phyloP scores from a whole-genome alignment of 495 filamentous ascomycete species.

The Aspergillus ostianus region DNA sequence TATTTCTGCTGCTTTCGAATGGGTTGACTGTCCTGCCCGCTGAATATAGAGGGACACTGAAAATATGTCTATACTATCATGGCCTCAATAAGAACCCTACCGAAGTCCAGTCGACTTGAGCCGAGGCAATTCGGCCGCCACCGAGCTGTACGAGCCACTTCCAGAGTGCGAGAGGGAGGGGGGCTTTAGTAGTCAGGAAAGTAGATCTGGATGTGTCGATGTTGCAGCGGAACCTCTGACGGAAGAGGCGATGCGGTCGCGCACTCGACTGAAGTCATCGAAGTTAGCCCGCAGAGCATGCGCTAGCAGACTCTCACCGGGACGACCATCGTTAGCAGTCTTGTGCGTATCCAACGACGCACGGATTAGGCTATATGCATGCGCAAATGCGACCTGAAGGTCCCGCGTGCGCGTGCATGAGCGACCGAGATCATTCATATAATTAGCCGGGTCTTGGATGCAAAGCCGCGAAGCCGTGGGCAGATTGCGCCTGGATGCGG shows the following conservation, averaged over 20 bases:
- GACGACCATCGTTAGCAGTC: no score
- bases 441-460: constrained; percentile 60
- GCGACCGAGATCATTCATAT: constrained; percentile 54
- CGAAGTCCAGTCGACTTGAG: no score
- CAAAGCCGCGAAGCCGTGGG: constrained; percentile 38
- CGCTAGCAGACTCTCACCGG: constrained; percentile 27
- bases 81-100: no score
- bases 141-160: no score
- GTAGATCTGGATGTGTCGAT: no score
- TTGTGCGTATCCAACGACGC: constrained; percentile 24
- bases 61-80: background rate
- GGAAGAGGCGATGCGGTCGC: constrained; percentile 9
- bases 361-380: constrained; percentile 25
- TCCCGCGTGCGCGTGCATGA: constrained; percentile 33
- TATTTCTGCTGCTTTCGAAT: background rate
- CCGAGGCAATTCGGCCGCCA: no score
- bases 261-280: constrained; percentile 26
- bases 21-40: background rate
- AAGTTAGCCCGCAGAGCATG: constrained; percentile 36
- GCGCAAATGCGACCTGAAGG: constrained; percentile 28
- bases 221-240: background rate
- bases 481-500: constrained; percentile 26
- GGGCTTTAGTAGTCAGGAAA: no score
- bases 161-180: no score
- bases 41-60: background rate